These are phyloP conservation scores for Chlorella sorokiniana DNA, from an alignment of 139 green algal species.

Conservation along the genomic window DNA sequence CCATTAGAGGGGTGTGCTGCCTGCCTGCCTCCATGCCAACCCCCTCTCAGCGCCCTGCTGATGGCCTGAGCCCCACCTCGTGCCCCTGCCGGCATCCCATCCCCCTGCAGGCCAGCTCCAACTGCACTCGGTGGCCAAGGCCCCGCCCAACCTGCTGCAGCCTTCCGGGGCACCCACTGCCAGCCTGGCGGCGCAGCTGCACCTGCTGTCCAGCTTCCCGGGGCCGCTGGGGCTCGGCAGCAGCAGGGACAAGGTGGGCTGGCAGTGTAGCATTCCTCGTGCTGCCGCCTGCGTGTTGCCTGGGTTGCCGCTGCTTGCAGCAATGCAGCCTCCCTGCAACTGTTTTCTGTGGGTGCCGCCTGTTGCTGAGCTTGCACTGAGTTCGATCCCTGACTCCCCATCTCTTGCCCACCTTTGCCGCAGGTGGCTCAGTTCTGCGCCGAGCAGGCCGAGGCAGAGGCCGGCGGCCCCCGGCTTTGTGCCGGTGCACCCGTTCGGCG, in stretches of 20 bases:
- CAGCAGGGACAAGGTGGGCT: constrained; percentile 42
- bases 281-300: not conserved
- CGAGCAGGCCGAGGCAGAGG: constrained; percentile 8
- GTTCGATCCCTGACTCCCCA: no score
- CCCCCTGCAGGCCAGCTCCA: constrained; percentile 8
- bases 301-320: not conserved
- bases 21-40: not conserved
- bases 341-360: no score
- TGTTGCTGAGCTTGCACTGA: no score
- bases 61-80: not conserved
- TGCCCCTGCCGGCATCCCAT: not conserved
- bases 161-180: not conserved
- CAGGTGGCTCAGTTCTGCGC: constrained; percentile 38
- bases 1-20: not conserved
- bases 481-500: not conserved
- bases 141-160: not conserved
- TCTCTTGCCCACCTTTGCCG: not conserved
- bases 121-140: not conserved
- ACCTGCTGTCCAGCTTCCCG: constrained; percentile 36
- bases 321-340: no score
- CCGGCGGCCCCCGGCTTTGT: not conserved
- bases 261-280: not conserved
- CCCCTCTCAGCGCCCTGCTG: not conserved
- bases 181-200: constrained; percentile 11
- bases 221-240: constrained; percentile 34